Conservation (phyloP, 805 yeast species). For the Lipomyces kockii region DNA sequence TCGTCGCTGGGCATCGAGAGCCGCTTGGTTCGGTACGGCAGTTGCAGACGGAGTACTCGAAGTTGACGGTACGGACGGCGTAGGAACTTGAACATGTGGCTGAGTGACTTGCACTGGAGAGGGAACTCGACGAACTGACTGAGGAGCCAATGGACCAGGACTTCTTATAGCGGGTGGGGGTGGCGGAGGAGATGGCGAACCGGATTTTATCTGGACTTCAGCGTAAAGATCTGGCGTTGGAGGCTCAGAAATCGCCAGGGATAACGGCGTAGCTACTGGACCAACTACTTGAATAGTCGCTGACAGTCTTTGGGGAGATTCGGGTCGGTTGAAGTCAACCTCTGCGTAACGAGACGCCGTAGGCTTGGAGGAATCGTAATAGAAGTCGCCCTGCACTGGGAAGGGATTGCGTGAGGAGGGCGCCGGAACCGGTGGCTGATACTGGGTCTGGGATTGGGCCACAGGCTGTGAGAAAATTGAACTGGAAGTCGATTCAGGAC, state of each 20-base stretch:
- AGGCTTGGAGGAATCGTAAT: constrained; percentile 5
- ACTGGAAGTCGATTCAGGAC: constrained; percentile 15
- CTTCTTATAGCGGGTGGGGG: not conserved
- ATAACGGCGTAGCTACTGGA: constrained; percentile 18
- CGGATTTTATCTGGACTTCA: not conserved
- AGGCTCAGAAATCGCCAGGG: constrained; percentile 8
- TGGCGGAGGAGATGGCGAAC: not conserved
- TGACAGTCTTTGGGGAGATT: constrained; percentile 10
- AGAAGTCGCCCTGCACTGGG: constrained; percentile 17
- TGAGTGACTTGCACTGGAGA: constrained; percentile 3
- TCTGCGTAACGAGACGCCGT: constrained; percentile 18
- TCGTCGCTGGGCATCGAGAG: constrained; percentile 43
- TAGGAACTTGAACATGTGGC: constrained; percentile 7
- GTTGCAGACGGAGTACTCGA: constrained; percentile 16
- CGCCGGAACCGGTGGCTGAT: not conserved
- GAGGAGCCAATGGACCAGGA: not conserved
- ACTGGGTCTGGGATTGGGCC: constrained; percentile 6
- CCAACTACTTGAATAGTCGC: not conserved
- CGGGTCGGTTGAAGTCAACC: constrained; percentile 20
- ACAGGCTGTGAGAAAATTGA: constrained; percentile 19
- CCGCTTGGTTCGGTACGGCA: constrained; percentile 33
- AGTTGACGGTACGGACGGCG: constrained; percentile 17
- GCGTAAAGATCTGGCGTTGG: not conserved
- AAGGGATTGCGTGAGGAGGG: constrained; percentile 29
- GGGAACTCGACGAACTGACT: not conserved